Base-by-base conservation (phyloP, 306 rosid genomes). In the Pyrus betulifolia region DNA sequence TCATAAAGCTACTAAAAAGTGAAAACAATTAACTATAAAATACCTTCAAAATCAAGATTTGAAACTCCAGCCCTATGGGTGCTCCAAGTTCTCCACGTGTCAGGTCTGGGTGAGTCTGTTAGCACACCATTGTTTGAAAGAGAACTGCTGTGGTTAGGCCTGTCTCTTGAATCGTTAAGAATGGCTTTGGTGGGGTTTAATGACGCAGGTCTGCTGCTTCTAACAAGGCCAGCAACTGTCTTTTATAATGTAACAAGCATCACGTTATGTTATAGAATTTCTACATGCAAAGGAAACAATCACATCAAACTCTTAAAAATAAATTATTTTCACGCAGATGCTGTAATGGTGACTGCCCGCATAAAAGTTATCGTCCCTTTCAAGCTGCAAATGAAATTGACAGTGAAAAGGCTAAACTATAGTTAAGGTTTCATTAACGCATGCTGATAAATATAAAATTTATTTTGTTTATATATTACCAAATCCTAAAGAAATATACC, bases 51-150 rank as follows among this genome's bases (percentile, higher is more conserved):
- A 59, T 84, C 83, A 69, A 52, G 70, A 35, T 82, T 74, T 38
- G 86, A 79, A 76, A 51, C 79, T 27, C 89, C 97, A 80, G 78
- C 90, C 79, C 91, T 83, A 81, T 86, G 86, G 79, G 69, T 75
- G 76, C 81, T 79, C 99, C 98, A 96, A 70, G 85, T 86, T 85
- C 85, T 86, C 97, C 89, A 88, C 40, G 18, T 81, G 78, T 89
- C 91, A 54, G 86, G 87, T 76, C 81, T 51, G 60, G 60, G 79
- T 8, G 88, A 82, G 78, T 82, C 75, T 76, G 49, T 76, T 21
- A 57, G 76, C 78, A 74, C 84, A 44, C 88, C 85, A 73, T 42
- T 15, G 22, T 79, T 82, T 45, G 82, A 72, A 55, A 80, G 70
- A 76, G 86, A 83, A 62, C 49, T 60, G 51, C 77, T 62, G 44